A percentile compares a stretch with the other conserved stretches of the same genome.
Evolutionary conservation across 2,329 filamentous ascomycete genomes (phyloP).

Genomic region (Claviceps sp.): DNA sequence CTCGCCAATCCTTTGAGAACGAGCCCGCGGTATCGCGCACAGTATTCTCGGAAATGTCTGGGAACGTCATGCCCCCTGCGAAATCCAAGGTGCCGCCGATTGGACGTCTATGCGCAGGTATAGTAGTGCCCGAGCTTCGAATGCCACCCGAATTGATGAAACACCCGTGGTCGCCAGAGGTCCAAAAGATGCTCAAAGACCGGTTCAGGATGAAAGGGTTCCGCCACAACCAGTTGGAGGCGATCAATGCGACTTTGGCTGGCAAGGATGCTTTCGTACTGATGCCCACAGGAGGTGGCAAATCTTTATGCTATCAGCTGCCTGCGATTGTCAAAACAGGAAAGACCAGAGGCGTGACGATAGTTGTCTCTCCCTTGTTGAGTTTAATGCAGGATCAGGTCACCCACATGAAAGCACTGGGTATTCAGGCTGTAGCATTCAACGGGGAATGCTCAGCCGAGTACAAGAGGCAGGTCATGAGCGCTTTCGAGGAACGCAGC

Average conservation of each 20-base stretch:
- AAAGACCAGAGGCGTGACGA: constrained; percentile 70
- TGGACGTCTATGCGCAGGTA: constrained; percentile 15
- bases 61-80: constrained; percentile 24
- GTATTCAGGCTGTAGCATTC: constrained; percentile 68
- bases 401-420: constrained; percentile 58
- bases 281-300: constrained; percentile 96
- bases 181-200: constrained; percentile 66
- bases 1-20: constrained; percentile 19
- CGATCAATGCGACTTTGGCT: constrained; percentile 81
- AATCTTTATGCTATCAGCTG: constrained; percentile 92
- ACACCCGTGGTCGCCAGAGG: constrained; percentile 73
- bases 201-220: constrained; percentile 79
- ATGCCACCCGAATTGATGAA: constrained; percentile 44
- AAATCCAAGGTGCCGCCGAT: constrained; percentile 19
- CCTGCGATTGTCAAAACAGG: constrained; percentile 75
- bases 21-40: constrained; percentile 17
- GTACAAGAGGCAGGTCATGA: constrained; percentile 53
- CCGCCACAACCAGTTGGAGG: constrained; percentile 80
- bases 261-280: constrained; percentile 89
- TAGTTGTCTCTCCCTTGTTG: constrained; percentile 87
- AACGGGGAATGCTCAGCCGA: constrained; percentile 59
- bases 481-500: constrained; percentile 43
- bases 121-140: constrained; percentile 15
- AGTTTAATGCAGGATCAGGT: constrained; percentile 98
- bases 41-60: constrained; percentile 34